Evolutionary conservation across 495 filamentous ascomycete species (phyloP), one percentile per base, ranked within the genome.

Genomic region (Aspergillus egyptiacus): DNA sequence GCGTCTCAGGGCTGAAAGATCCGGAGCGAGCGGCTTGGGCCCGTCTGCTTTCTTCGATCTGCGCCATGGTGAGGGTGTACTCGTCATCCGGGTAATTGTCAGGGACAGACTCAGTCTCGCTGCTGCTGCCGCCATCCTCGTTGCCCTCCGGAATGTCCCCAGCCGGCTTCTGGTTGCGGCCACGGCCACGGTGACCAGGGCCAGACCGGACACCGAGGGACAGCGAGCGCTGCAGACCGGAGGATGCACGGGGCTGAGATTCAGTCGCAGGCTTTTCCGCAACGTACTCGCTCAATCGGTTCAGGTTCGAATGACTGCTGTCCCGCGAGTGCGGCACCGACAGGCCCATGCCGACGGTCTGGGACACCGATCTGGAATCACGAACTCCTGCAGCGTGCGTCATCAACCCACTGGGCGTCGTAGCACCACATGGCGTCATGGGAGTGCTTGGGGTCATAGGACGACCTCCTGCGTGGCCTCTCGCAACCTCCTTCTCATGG

Each of bases 221-320:
- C 3, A 70, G 41, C 11, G 65, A 61, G 6, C 68, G 67, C 35
- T 62, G 64, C 1, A 72, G 62, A 13, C 62, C 63, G 2, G 67
- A 62, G 1, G 65, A 62, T 48, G 64, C 5, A 1, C 33, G 33
- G 13, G 33, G 7, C 9, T 35, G 33, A 9, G 11, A 14, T 14
- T 33, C 30, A 2, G 30, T 33, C 10, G 15, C 30, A 10, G n/a
- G n/a, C n/a, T n/a, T n/a, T n/a, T n/a, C n/a, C n/a, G n/a, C n/a
- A n/a, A n/a, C n/a, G n/a, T n/a, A n/a, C n/a, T 54, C 48, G 64
- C 71, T 54, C 65, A 47, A 77, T 61, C 54, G 57, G 63, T 57
- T 73, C 72, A 60, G 77, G 77, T 62, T 80, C 70, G 46, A 71
- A 64, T 50, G 82, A 57, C 47, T 81, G 56, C 68, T 81, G 70